These are phyloP conservation scores for Canna indica DNA, from an alignment of 176 grass and related monocot genomes.

Conservation along the genomic window DNA sequence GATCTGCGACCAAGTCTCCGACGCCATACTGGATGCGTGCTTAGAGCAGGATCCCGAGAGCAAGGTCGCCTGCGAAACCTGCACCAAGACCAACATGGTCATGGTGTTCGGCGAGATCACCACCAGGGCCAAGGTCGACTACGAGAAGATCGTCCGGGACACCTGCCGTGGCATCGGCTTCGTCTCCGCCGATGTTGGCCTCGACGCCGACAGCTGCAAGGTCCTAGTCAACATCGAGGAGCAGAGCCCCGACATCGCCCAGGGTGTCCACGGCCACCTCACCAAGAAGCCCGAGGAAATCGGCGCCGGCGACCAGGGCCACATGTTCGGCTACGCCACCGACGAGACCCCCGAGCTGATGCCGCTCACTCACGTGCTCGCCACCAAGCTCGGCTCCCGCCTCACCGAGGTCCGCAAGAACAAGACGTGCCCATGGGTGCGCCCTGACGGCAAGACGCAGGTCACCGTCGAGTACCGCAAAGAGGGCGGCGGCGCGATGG, in stretches of 20 bases:
- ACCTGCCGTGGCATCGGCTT: conserved; percentile 10
- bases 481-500: neutral
- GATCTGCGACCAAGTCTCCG: conserved; percentile 16
- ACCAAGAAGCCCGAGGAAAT: conserved; percentile 15
- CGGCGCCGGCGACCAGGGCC: conserved; percentile 18
- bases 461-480: conserved; percentile 15
- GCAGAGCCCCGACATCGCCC: conserved; percentile 14
- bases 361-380: conserved; percentile 17
- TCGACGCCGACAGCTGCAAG: conserved; percentile 11
- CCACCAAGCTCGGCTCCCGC: conserved; percentile 16
- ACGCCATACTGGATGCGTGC: conserved; percentile 10
- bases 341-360: conserved; percentile 16
- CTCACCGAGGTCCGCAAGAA: conserved; percentile 18
- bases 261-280: conserved; percentile 19
- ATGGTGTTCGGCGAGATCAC: conserved; percentile 24
- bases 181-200: conserved; percentile 13
- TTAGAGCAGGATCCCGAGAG: conserved; percentile 15
- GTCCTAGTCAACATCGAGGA: conserved; percentile 20
- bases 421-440: conserved; percentile 5
- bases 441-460: conserved; percentile 15
- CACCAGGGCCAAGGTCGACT: conserved; percentile 17
- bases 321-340: conserved; percentile 22
- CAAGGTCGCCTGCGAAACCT: conserved; percentile 19
- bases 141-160: conserved; percentile 17
- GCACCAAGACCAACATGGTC: conserved; percentile 22